A percentile compares a stretch with the other conserved stretches of the same genome.
These are phyloP conservation scores for Casaregolazyma suthepensis DNA, from an alignment of 1,139 yeast genomes.

Conservation along the genomic window DNA sequence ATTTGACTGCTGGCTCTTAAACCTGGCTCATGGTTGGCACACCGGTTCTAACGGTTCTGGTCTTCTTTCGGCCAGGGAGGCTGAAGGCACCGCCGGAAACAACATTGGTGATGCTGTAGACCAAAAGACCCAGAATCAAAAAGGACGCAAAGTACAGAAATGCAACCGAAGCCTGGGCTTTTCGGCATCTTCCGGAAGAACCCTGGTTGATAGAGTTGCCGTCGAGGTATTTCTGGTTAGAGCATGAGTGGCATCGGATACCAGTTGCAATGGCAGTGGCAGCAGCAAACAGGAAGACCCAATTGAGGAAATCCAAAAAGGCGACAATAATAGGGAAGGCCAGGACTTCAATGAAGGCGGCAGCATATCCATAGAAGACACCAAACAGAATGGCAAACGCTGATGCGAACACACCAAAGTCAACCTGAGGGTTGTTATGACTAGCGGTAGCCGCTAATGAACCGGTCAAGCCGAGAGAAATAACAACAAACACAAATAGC, in stretches of 20 bases:
- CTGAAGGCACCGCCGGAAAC: constrained; percentile 74
- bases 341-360: constrained; percentile 69
- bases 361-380: constrained; percentile 69
- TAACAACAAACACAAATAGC: constrained; percentile 68
- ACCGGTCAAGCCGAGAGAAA: constrained; percentile 80
- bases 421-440: constrained; percentile 69
- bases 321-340: constrained; percentile 84
- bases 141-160: constrained; percentile 85
- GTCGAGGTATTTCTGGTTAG: constrained; percentile 57
- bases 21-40: constrained; percentile 87
- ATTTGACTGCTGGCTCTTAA: constrained; percentile 17
- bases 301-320: constrained; percentile 74
- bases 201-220: constrained; percentile 70
- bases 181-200: constrained; percentile 77
- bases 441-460: constrained; percentile 65
- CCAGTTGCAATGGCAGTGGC: constrained; percentile 93
- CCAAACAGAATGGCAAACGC: constrained; percentile 81
- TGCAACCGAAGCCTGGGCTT: constrained; percentile 87
- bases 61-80: constrained; percentile 38
- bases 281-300: constrained; percentile 88
- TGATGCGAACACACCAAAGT: constrained; percentile 78
- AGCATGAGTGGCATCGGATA: constrained; percentile 79
- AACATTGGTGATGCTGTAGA: constrained; percentile 54
- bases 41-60: constrained; percentile 63
- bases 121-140: constrained; percentile 62